Percentiles rank a stretch among this genome's conserved stretches.
Conservation (phyloP, 305 asterid species). For the Solanum hybrid region DNA sequence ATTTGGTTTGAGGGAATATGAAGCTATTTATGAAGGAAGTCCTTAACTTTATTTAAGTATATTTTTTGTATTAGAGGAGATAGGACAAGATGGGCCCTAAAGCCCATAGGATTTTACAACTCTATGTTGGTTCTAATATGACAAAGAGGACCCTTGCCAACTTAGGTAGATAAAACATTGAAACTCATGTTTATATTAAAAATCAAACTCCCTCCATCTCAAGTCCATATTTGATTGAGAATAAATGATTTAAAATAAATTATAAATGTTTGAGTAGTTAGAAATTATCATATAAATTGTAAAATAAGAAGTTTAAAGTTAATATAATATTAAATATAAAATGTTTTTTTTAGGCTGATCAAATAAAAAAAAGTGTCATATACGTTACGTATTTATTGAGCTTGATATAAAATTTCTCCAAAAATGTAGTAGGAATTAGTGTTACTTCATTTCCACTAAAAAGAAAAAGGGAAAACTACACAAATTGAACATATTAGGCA, state of each 20-base stretch:
- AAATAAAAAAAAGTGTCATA: no score
- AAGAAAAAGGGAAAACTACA: not conserved
- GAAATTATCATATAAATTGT: not conserved
- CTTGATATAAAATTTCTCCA: not conserved
- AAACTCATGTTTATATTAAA: not conserved
- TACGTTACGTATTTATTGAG: no score
- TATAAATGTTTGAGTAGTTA: not conserved
- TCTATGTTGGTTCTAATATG: conserved; percentile 24
- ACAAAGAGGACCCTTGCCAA: conserved; percentile 31
- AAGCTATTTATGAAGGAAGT: conserved; percentile 38
- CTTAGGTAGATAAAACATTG: not conserved
- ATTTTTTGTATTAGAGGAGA: conserved; percentile 8
- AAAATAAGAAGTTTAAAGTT: no score
- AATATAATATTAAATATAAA: no score
- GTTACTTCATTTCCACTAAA: not conserved
- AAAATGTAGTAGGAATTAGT: not conserved
- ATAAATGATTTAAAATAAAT: not conserved
- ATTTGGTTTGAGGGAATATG: conserved; percentile 2
- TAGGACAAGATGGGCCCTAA: conserved; percentile 44
- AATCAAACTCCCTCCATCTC: not conserved
- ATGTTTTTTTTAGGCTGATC: not conserved
- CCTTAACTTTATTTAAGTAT: not conserved
- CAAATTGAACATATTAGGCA: not conserved
- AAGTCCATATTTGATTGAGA: not conserved
- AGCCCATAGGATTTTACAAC: conserved; percentile 20